phyloP scores from a whole-genome alignment of 108 stramenopile species.

The Aurantiochytrium sp. region DNA sequence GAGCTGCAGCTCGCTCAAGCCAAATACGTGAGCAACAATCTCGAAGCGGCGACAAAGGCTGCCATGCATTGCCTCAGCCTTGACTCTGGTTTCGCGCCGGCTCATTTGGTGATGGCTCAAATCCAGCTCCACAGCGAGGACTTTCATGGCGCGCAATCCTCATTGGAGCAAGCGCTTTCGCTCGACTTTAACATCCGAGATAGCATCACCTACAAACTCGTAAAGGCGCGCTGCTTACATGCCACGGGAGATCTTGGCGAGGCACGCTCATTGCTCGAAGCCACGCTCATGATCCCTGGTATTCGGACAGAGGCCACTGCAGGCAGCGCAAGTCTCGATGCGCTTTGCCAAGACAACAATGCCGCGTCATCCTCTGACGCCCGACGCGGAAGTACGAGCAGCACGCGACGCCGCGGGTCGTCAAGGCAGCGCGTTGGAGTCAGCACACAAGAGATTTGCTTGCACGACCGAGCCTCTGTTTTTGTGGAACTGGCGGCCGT shows the following conservation, averaged over 20 bases:
- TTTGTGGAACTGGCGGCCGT: constrained; percentile 26
- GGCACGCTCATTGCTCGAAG: constrained; percentile 31
- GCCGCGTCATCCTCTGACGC: neutral
- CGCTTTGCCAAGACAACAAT: neutral
- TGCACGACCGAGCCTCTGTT: constrained; percentile 25
- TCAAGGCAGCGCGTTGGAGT: neutral
- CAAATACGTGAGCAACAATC: constrained; percentile 22
- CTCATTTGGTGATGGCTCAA: constrained; percentile 29
- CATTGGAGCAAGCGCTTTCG: constrained; percentile 47
- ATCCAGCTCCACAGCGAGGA: constrained; percentile 32
- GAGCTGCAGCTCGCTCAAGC: constrained; percentile 37
- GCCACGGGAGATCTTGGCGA: constrained; percentile 39
- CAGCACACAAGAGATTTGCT: neutral
- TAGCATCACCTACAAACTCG: constrained; percentile 32
- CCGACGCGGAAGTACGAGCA: neutral
- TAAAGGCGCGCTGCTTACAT: constrained; percentile 20
- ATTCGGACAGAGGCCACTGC: neutral
- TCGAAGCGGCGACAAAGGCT: constrained; percentile 21
- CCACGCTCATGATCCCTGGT: constrained; percentile 27
- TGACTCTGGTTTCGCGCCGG: constrained; percentile 29
- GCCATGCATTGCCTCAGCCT: constrained; percentile 17
- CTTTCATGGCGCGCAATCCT: constrained; percentile 19
- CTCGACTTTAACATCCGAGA: constrained; percentile 38
- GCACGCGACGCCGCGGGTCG: neutral
- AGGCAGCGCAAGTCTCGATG: neutral